These are phyloP conservation scores for Pleurotus salmoneostramineus DNA, from an alignment of 768 basidiomycete species.

Conservation along the genomic window DNA sequence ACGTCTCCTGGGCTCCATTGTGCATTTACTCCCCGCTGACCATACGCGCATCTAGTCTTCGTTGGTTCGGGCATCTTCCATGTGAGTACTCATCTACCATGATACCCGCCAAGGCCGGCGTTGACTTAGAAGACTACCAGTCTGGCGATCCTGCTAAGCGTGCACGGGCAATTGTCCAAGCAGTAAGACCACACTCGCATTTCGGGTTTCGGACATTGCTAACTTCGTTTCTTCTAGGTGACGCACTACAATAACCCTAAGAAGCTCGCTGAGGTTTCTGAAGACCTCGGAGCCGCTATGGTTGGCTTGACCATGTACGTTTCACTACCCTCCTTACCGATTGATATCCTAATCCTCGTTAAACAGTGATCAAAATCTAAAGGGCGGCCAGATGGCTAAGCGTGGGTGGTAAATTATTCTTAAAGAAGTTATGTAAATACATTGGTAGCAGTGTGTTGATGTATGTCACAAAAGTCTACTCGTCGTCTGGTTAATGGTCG, in stretches of 20 bases:
- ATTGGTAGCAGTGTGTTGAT: neutral
- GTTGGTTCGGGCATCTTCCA: conserved; percentile 98
- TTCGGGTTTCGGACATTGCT: neutral
- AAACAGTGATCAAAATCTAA: conserved; percentile 56
- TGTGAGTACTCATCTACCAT: conserved; percentile 38
- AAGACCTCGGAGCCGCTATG: conserved; percentile 89
- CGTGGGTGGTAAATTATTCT: conserved; percentile 55
- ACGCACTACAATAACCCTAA: conserved; percentile 96
- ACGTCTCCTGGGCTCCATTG: conserved; percentile 19
- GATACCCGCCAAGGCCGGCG: neutral
- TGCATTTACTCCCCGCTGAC: conserved; percentile 7
- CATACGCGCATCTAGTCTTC: conserved; percentile 58
- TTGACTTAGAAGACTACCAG: conserved; percentile 28
- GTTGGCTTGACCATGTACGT: conserved; percentile 86
- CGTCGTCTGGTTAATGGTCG: no score
- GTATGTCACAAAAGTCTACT: neutral
- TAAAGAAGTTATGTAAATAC: conserved; percentile 13
- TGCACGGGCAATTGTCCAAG: conserved; percentile 94
- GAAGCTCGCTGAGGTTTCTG: conserved; percentile 85
- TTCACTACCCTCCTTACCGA: neutral
- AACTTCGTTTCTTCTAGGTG: conserved; percentile 40
- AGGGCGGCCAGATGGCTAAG: conserved; percentile 66
- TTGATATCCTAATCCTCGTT: neutral
- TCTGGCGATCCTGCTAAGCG: conserved; percentile 93
- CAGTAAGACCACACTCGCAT: conserved; percentile 43